Percentiles rank a stretch among this genome's conserved stretches.
phyloP scores from a whole-genome alignment of 2,329 filamentous ascomycete genomes.

The Penicillium sp. region DNA sequence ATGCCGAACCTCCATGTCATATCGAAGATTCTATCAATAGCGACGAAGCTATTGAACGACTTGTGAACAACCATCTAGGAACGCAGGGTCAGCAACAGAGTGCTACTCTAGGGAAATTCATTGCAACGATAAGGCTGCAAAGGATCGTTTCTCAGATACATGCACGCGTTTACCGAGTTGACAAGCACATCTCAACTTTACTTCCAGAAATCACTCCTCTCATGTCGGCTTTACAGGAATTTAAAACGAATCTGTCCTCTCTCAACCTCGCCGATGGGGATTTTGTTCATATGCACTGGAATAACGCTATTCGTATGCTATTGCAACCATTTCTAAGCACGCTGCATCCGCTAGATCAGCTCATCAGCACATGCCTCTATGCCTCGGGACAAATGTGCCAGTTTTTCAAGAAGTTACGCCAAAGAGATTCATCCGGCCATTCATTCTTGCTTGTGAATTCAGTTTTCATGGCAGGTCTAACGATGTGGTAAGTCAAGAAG shows the following conservation, averaged over 20 bases:
- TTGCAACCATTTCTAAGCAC: slow-evolving; percentile 21
- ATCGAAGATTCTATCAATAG: slow-evolving; percentile 10
- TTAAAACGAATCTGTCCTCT: slow-evolving; percentile 6
- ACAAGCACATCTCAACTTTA: slow-evolving; percentile 1
- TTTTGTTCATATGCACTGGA: slow-evolving; percentile 27
- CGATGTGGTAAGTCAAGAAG: slow-evolving; percentile 11
- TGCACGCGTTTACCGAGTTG: slow-evolving; percentile 18
- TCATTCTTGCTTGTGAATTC: slow-evolving; percentile 12
- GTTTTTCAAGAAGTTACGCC: slow-evolving; percentile 18
- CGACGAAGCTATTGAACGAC: not conserved
- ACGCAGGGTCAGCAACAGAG: not conserved
- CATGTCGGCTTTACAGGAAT: slow-evolving; percentile 12
- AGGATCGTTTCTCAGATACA: slow-evolving; percentile 21
- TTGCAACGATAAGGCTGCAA: slow-evolving; percentile 13
- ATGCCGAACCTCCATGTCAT: slow-evolving; percentile 22
- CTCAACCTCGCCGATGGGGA: slow-evolving; percentile 6
- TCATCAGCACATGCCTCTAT: slow-evolving; percentile 12
- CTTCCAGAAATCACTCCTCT: slow-evolving; percentile 13
- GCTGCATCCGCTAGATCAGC: slow-evolving; percentile 8
- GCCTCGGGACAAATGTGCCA: slow-evolving; percentile 24
- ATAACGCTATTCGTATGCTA: slow-evolving; percentile 11
- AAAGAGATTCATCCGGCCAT: slow-evolving; percentile 5
- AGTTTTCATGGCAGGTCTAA: slow-evolving; percentile 11
- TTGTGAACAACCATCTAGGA: not conserved
- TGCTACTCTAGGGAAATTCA: not conserved